Evolutionary conservation across 441 rosid genomes (phyloP), one percentile per base, ranked within the genome.

Genomic region (Gossypium aridum): DNA sequence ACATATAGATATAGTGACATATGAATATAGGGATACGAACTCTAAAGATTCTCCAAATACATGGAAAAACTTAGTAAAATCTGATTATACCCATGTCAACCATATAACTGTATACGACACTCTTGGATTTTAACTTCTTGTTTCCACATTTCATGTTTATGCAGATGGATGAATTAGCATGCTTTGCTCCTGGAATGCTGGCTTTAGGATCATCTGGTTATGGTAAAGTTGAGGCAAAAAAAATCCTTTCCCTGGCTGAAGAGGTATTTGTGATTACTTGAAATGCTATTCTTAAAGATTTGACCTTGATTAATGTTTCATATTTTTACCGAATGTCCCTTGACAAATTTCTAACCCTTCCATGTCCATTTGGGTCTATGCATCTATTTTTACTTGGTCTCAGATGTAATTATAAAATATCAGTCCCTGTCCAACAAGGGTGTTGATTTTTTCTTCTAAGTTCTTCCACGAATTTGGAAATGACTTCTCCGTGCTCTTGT

Each of bases 131-230:
- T 64, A 60, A 59, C 59, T 47, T 71, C 47, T 66, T 60, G 56
- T 1, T 69, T 72, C 61, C 0, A 69, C 25, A 67, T 75, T 67
- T 49, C 64, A 60, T 80, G 2, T 63, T 28, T 78, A 80, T 69
- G 73, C 86, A 96, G 99, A 96, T 96, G 99, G 99, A 96, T 85
- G 99, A 96, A 78, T 83, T 96, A 72, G 98, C 99, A 16, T 96
- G 99, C 89, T 96, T 96, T 88, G 98, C 96, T 83, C 98, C 99
- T 8, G 99, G 99, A 85, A 96, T 96, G 98, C 78, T 96, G 84
- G 99, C 98, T 78, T 85, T 96, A 84, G 99, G 99, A 81, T 87
- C 98, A 43, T 82, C 82, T 75, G 98, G 93, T 66, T 91, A 91
- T 79, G 98, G 83, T 67, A 84, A 90, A 72, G 88, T 70, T 56